phyloP scores from a whole-genome alignment of 2,329 filamentous ascomycete species.

The Exophiala sp. region DNA sequence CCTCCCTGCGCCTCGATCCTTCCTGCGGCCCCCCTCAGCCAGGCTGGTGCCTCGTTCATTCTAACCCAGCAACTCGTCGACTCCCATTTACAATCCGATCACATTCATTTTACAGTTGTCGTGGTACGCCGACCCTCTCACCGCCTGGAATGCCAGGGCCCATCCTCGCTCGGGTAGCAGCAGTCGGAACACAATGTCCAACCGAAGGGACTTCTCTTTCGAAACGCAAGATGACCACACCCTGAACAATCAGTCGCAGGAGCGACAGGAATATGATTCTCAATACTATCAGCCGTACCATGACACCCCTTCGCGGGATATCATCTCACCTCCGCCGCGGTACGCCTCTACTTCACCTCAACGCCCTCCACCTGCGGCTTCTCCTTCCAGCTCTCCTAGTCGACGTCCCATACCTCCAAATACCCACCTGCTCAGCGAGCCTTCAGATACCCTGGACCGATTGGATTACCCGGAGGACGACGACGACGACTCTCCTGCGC shows the following conservation, averaged over 20 bases:
- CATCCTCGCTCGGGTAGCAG: conserved; percentile 3
- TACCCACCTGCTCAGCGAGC: conserved; percentile 15
- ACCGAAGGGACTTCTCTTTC: conserved; percentile 28
- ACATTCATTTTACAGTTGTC: neutral
- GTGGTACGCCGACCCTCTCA: neutral
- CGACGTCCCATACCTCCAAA: conserved; percentile 16
- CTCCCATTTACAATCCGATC: neutral
- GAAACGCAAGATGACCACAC: conserved; percentile 26
- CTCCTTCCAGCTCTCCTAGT: conserved; percentile 19
- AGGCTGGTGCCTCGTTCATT: neutral
- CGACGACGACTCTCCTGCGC: conserved; percentile 23
- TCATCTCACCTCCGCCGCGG: conserved; percentile 28
- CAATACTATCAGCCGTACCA: conserved; percentile 21
- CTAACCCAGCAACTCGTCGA: neutral
- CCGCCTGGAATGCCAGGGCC: neutral
- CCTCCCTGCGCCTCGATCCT: neutral
- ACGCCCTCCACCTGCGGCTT: conserved; percentile 7
- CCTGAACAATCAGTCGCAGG: conserved; percentile 11
- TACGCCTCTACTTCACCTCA: conserved; percentile 22
- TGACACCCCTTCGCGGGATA: conserved; percentile 25
- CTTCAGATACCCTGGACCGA: conserved; percentile 18
- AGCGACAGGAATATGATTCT: conserved; percentile 9
- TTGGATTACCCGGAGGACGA: conserved; percentile 10
- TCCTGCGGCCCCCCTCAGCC: neutral
- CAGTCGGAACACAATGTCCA: conserved; percentile 19